phyloP scores from a whole-genome alignment of 2,329 filamentous ascomycete genomes.

The Trichoderma sp. region DNA sequence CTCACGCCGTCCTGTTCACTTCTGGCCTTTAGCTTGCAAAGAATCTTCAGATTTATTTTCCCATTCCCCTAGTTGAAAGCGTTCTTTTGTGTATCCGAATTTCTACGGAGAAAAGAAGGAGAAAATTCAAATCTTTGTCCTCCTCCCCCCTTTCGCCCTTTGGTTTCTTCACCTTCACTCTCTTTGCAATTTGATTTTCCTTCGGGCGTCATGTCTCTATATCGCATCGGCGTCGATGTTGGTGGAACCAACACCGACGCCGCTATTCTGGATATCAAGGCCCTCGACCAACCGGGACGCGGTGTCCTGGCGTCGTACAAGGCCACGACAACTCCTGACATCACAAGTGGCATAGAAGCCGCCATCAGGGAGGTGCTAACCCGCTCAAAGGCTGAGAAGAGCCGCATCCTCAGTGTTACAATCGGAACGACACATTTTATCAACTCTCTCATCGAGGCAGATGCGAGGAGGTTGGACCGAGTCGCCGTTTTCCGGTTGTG shows the following conservation, averaged over 20 bases:
- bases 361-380: conserved; percentile 45
- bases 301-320: conserved; percentile 49
- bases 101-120: not conserved
- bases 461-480: conserved; percentile 41
- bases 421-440: conserved; percentile 53
- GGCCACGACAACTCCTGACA: conserved; percentile 49
- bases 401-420: conserved; percentile 45
- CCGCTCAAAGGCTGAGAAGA: conserved; percentile 37
- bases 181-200: not conserved
- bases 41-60: not conserved
- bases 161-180: not conserved
- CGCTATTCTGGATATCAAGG: conserved; percentile 44
- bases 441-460: conserved; percentile 48
- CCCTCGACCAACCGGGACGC: conserved; percentile 34
- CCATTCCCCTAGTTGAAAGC: not conserved
- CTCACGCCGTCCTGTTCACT: not conserved
- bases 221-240: conserved; percentile 45
- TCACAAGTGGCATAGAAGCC: conserved; percentile 47
- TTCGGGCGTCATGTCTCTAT: conserved; percentile 34
- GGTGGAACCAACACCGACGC: conserved; percentile 45
- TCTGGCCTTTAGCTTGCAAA: not conserved
- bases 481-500: conserved; percentile 48
- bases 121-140: not conserved
- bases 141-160: not conserved
- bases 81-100: not conserved